Percentiles rank a stretch among this genome's conserved stretches.
phyloP scores from a whole-genome alignment of 2,329 filamentous ascomycete species.

The Apiospora sp. region DNA sequence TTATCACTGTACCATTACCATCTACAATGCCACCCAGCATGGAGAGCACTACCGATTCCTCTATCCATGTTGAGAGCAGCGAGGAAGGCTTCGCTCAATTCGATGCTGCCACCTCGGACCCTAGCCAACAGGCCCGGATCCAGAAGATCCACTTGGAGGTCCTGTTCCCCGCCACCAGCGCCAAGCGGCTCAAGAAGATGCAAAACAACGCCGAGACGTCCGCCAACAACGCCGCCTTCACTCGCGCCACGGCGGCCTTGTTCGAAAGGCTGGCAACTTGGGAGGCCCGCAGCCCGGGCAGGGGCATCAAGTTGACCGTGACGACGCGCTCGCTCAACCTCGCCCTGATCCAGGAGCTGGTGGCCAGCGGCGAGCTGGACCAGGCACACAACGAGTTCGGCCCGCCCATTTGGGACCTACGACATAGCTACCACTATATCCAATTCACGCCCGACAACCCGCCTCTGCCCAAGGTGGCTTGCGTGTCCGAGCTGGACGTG shows the following conservation, averaged over 20 bases:
- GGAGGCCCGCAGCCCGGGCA: constrained; percentile 5
- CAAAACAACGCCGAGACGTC: constrained; percentile 21
- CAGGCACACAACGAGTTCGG: constrained; percentile 16
- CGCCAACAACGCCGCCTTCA: constrained; percentile 24
- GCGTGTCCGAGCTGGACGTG: constrained; percentile 5
- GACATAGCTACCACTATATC: background rate
- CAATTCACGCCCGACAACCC: background rate
- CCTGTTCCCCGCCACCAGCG: constrained; percentile 15
- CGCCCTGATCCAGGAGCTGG: background rate
- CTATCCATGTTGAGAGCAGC: constrained; percentile 4
- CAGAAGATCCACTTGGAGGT: constrained; percentile 1
- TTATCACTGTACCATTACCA: background rate
- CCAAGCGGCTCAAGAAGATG: constrained; percentile 25
- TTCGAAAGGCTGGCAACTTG: background rate
- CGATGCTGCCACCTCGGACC: constrained; percentile 7
- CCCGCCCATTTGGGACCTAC: constrained; percentile 18
- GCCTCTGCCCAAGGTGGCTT: constrained; percentile 10
- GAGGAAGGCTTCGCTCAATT: constrained; percentile 15
- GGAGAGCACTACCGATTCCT: background rate
- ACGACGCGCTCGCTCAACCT: constrained; percentile 9
- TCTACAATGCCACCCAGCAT: background rate
- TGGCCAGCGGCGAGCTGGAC: constrained; percentile 11
- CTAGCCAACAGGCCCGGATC: background rate
- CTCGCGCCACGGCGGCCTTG: background rate
- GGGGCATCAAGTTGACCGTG: constrained; percentile 6